Evolutionary conservation across 1,139 yeast genomes (phyloP).

Genomic region (Yamadazyma dendronema): DNA sequence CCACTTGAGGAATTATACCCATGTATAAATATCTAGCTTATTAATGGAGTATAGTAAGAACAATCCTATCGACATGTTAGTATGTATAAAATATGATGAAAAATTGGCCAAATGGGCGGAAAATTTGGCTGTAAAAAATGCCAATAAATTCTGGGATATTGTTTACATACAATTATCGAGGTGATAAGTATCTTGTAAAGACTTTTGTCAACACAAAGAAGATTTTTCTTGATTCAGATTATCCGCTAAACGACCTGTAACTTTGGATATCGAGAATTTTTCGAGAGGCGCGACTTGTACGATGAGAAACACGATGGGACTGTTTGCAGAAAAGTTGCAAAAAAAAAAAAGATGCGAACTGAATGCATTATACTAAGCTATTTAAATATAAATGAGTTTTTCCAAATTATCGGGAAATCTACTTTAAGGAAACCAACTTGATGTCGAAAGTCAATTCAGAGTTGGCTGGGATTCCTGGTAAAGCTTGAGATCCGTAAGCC

Average conservation of each 20-base stretch:
- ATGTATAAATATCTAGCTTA: conserved; percentile 9
- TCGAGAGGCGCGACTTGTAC: conserved; percentile 3
- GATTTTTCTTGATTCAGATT: not conserved
- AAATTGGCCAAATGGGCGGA: not conserved
- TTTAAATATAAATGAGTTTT: no score
- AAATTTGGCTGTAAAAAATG: not conserved
- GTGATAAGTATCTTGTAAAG: not conserved
- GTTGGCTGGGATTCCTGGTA: conserved; percentile 97
- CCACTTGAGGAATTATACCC: conserved; percentile 29
- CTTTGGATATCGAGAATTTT: conserved; percentile 3
- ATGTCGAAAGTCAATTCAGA: conserved; percentile 95
- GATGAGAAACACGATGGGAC: conserved; percentile 1
- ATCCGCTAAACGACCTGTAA: conserved; percentile 4
- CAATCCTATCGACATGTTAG: not conserved
- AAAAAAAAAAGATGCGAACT: no score
- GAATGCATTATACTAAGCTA: not conserved
- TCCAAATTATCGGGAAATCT: no score
- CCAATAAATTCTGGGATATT: not conserved
- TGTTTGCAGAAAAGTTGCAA: no score
- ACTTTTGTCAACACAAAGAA: not conserved
- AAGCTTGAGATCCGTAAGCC: conserved; percentile 92
- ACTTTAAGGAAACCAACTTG: conserved; percentile 87
- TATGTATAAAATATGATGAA: not conserved
- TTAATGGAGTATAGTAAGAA: not conserved
- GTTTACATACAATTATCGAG: not conserved